Base-by-base conservation (phyloP, 352 stramenopile species). In the Stramenopiles sp. region DNA sequence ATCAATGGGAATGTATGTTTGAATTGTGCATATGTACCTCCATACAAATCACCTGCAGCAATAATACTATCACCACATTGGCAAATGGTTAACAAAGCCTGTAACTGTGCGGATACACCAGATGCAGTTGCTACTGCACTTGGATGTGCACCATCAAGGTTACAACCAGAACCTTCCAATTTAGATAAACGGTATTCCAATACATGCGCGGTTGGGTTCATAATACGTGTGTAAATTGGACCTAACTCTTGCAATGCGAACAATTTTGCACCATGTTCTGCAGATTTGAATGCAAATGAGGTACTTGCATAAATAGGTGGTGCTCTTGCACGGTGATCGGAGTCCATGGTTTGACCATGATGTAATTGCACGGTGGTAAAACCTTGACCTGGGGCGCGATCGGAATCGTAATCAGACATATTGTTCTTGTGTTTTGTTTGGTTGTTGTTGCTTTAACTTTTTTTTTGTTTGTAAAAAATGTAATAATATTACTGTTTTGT, bases 31-130 rank as follows among this genome's bases (percentile, higher is more conserved):
- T 97, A 94, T n/a, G 93, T 97, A 79, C 93, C 93, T 78, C 92
- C 93, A 85, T 97, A 97, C 31, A 94, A 92, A 84, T 93, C 93
- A 82, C 97, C 92, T 77, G 94, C 97, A 84, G 93, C 93, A 78
- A 97, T 84, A 82, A 95, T 94, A 83, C 97, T 91, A 87, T 97
- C 93, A 63, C 94, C 94, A 0, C 85, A 83, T 87, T 92, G 78
- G 86, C 87, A 88, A 87, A 92, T 79, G 43, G 86, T 97, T 82
- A 87, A 89, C 84, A 90, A 93, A 81, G 78, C 87, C 83, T 87
- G 89, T 87, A 87, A 91, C 88, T 88, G 83, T 29, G 94, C 93
- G n/a, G 88, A 88, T 83, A 93, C 96, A 81, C 94, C 94, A 30
- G 88, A 95, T 23, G 89, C 90, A 80, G 93, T 93, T 74, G 91